Conservation (phyloP, 2,329 filamentous ascomycete genomes). For the Nannizziopsis arthrosporioides region DNA sequence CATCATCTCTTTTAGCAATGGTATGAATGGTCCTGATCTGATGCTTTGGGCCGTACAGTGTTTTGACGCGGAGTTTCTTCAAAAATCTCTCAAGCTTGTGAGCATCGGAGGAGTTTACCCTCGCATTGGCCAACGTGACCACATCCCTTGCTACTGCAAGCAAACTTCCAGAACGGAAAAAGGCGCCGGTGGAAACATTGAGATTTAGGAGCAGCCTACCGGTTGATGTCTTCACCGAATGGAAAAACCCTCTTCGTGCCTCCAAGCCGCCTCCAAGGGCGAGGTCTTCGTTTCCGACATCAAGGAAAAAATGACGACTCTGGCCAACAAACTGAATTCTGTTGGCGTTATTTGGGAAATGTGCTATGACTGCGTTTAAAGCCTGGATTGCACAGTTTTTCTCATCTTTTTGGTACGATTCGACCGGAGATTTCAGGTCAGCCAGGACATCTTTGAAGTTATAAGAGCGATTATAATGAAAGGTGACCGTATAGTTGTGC, state of each 20-base stretch:
- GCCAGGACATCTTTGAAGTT: constrained; percentile 33
- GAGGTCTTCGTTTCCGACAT: constrained; percentile 20
- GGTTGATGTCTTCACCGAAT: constrained; percentile 49
- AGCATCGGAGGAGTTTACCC: not conserved
- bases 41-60: constrained; percentile 7
- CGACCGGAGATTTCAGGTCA: constrained; percentile 30
- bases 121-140: not conserved
- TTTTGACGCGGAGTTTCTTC: constrained; percentile 15
- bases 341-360: constrained; percentile 33
- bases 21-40: not conserved
- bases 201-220: constrained; percentile 50
- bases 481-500: constrained; percentile 25
- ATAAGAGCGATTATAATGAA: constrained; percentile 22
- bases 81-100: constrained; percentile 13
- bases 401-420: constrained; percentile 28
- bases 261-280: constrained; percentile 42
- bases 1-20: not conserved
- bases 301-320: constrained; percentile 34
- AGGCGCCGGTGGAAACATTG: constrained; percentile 50
- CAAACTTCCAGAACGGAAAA: constrained; percentile 38
- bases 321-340: constrained; percentile 33
- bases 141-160: not conserved
- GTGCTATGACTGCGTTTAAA: constrained; percentile 46
- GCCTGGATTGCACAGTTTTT: constrained; percentile 44
- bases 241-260: constrained; percentile 50